A percentile compares a stretch with the other conserved stretches of the same genome.
Conservation (phyloP, 306 rosid genomes). For the Canavalia gladiata region DNA sequence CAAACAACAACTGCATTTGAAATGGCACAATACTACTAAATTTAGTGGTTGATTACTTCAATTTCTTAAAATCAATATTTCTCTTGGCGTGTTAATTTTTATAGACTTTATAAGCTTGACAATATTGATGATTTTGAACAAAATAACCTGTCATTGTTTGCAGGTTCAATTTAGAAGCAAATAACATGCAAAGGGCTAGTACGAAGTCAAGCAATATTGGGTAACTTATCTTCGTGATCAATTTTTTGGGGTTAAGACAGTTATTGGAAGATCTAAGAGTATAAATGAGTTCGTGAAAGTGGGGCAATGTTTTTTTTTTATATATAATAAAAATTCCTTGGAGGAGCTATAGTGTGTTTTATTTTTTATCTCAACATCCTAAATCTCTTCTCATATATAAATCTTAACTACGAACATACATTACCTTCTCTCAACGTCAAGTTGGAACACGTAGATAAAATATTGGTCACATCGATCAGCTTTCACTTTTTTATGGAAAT, state of each 20-base stretch:
- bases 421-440: no score
- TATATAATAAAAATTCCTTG: no score
- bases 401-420: no score
- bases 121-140: conserved; percentile 19
- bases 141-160: neutral
- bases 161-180: neutral
- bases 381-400: no score
- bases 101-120: neutral
- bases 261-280: neutral
- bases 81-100: neutral
- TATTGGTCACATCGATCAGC: no score
- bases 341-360: no score
- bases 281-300: no score
- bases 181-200: neutral
- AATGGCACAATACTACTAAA: conserved; percentile 26
- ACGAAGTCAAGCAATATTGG: neutral
- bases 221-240: neutral
- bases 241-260: conserved; percentile 8
- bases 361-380: no score
- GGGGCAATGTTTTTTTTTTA: no score
- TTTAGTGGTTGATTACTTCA: conserved; percentile 16
- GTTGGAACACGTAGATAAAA: no score
- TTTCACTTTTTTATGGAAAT: no score
- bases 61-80: conserved; percentile 1
- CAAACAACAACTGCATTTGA: neutral